phyloP scores from a whole-genome alignment of 768 basidiomycete genomes.

The Naganishia randhawae region DNA sequence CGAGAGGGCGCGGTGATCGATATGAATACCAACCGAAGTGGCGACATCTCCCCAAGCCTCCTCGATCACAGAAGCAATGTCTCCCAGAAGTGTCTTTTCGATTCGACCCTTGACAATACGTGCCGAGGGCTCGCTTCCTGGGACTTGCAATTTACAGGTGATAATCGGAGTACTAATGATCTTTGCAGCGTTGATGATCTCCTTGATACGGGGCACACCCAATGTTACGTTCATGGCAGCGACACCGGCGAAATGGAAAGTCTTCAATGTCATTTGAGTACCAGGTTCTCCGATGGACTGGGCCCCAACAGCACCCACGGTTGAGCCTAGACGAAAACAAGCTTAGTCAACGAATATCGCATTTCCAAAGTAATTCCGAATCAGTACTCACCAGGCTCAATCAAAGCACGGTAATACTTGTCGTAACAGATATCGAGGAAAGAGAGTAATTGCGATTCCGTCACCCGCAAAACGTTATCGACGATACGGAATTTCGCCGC shows the following conservation, averaged over 20 bases:
- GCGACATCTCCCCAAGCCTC: slow-evolving; percentile 93
- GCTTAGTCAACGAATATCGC: background rate
- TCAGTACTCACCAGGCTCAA: slow-evolving; percentile 71
- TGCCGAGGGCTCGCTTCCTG: slow-evolving; percentile 80
- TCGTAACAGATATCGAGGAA: slow-evolving; percentile 87
- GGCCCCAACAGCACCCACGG: slow-evolving; percentile 96
- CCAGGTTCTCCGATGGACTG: slow-evolving; percentile 99
- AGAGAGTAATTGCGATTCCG: slow-evolving; percentile 66
- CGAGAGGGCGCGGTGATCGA: slow-evolving; percentile 75
- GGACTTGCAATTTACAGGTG: slow-evolving; percentile 83
- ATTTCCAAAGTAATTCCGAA: slow-evolving; percentile 3
- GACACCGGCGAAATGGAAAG: slow-evolving; percentile 99
- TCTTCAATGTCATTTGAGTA: slow-evolving; percentile 99
- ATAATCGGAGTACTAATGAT: slow-evolving; percentile 96
- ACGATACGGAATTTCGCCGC: slow-evolving; percentile 60
- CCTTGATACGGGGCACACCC: slow-evolving; percentile 99
- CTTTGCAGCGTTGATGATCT: slow-evolving; percentile 99
- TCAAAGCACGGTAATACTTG: slow-evolving; percentile 89
- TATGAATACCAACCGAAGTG: slow-evolving; percentile 86
- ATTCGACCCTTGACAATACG: slow-evolving; percentile 94
- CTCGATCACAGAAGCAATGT: slow-evolving; percentile 86
- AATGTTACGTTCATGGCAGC: slow-evolving; percentile 99
- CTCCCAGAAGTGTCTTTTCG: slow-evolving; percentile 90
- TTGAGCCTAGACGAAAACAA: slow-evolving; percentile 63
- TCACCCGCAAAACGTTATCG: slow-evolving; percentile 78